Evolutionary conservation across 176 grass and related monocot species (phyloP), one percentile per base, ranked within the genome.

Genomic region (Thinopyrum elongatum): DNA sequence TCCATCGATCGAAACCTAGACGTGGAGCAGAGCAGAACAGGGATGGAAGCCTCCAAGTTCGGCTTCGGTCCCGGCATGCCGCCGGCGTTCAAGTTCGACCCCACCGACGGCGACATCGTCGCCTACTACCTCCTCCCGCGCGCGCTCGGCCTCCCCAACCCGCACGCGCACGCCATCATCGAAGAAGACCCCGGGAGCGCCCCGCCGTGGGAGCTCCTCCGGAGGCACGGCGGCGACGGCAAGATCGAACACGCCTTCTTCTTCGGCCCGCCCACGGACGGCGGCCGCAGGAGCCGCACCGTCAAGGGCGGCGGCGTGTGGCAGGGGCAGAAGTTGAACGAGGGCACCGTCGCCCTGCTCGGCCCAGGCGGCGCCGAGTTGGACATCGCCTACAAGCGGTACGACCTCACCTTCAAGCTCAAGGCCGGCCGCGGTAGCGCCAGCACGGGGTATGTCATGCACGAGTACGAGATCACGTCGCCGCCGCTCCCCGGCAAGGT

Each of bases 191-290:
- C 53, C 53, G 19, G 19, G 53, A 58, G 53, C 60, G 23, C 23
- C 23, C n/a, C 60, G 11, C 60, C 60, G 60, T 63, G 23, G n/a
- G 60, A 63, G 60, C 10, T 63, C 23, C 10, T 65, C 27, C 27
- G 14, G 63, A 30, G 10, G 8, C 25, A n/a, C 25, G 10, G 61
- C 25, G 10, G 61, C 61, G 3, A n/a, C 23, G 25, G 11, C 23
- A 2, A 2, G 26, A 80, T 57, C 81, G 53, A 36, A 28, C 65
- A 84, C 2, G 81, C 73, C 74, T 79, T 88, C 81, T 88, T 88
- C 81, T 74, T 71, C 81, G 27, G 1, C 3, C 47, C 62, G 9
- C 35, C 73, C 73, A 21, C 26, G 26, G 71, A 49, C 19, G 12
- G 12, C 64, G 36, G 26, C 55, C 77, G 38, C 7, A 33, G 3